Evolutionary conservation across 441 rosid species (phyloP), one percentile per base, ranked within the genome.

Genomic region (Adansonia gregorii): DNA sequence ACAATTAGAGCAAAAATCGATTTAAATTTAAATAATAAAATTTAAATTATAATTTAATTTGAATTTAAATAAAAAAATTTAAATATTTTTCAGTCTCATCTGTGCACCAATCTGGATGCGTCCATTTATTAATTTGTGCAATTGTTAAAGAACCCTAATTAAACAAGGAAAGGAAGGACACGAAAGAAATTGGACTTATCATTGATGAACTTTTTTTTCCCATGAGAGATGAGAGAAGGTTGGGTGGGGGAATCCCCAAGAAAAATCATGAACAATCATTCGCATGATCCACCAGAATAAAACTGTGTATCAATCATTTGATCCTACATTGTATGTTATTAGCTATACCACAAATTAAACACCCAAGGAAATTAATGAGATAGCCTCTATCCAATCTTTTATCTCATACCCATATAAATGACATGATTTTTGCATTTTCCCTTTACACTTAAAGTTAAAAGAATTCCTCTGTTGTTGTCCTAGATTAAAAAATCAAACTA

Each of bases 301-400:
- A 22, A 35, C 45, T 49, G 43, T 77, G 52, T 64, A 12, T 15
- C 78, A 81, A 81, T 81, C 78, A 74, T 81, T 68, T 77, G 54
- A 60, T 64, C 31, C 27, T 20, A 45, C 12, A 19, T 45, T 22
- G 15, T 31, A 17, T 48, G 48, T 14, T 10, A 78, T 72, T 72
- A 78, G 19, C 54, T 67, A 78, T 56, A 67, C 55, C 73, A 72
- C 41, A 6, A 20, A 45, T 12, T 35, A 56, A 48, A 17, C 48
- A 59, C 61, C 48, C 11, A 64, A 65, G 12, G 35, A 31, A 48
- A 2, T 24, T 61, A n/a, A 5, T 54, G 19, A 54, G 17, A 54
- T n/a, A 54, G 15, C 58, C 58, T 54, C 12, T 4, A 54, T 54
- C 6, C 58, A 15, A 54, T 5, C 20, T 15, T 54, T 54, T 54